phyloP scores from a whole-genome alignment of 1,284 basidiomycete species.

The Tilletia walkeri region DNA sequence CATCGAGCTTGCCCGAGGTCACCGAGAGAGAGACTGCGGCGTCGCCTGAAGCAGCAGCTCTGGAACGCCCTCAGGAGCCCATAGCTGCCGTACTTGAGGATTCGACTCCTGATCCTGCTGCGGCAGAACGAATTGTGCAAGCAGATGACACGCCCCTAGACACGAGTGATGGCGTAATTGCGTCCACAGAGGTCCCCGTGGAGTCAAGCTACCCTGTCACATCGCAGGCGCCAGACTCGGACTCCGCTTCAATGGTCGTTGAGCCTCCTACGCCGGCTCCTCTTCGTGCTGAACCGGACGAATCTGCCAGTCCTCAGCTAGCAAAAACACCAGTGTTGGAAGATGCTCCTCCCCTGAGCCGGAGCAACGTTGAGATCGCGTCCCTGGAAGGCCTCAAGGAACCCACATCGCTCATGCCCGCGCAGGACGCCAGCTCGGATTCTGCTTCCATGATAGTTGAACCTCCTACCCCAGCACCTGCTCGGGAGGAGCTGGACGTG shows the following conservation, averaged over 20 bases:
- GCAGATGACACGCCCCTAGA: background rate
- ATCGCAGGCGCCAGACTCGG: background rate
- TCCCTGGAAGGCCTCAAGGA: background rate
- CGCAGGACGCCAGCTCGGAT: background rate
- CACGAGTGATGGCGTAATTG: conserved; percentile 7
- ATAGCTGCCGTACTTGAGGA: conserved; percentile 4
- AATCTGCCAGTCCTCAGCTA: background rate
- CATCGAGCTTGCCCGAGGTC: too few species aligned
- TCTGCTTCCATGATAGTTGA: background rate
- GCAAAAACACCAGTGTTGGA: background rate
- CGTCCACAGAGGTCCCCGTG: background rate
- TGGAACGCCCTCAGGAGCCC: background rate
- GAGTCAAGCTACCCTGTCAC: background rate
- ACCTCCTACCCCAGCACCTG: background rate
- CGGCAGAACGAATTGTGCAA: background rate
- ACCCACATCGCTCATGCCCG: background rate
- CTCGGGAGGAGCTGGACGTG: too few species aligned
- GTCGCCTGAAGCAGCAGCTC: background rate
- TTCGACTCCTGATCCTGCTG: background rate
- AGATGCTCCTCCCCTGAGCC: background rate
- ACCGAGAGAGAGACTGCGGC: background rate
- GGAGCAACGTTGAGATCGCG: background rate
- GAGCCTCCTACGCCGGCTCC: conserved; percentile 11
- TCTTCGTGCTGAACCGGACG: too few species aligned
- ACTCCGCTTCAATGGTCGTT: background rate